Evolutionary conservation across 2,329 filamentous ascomycete genomes (phyloP).

Genomic region (Botrytis elliptica): DNA sequence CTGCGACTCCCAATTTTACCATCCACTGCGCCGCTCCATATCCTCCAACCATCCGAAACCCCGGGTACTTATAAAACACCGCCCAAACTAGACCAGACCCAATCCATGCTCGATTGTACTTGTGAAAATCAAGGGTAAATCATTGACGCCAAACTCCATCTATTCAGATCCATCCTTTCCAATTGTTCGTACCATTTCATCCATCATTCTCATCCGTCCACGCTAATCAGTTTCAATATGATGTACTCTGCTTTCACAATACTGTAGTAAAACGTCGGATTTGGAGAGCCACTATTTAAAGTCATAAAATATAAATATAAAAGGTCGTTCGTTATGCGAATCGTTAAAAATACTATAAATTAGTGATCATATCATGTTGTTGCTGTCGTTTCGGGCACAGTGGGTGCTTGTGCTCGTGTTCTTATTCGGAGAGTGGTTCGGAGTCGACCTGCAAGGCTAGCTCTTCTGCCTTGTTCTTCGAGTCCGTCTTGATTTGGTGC

Average conservation of each 20-base stretch:
- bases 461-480: constrained; percentile 33
- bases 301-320: neutral
- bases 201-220: neutral
- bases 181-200: neutral
- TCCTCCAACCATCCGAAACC: neutral
- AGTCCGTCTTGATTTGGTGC: constrained; percentile 20
- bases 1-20: neutral
- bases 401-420: constrained; percentile 30
- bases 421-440: constrained; percentile 35
- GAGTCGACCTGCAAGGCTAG: constrained; percentile 35
- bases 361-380: neutral
- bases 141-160: constrained; percentile 9
- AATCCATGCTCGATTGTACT: constrained; percentile 2
- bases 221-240: neutral
- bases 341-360: neutral
- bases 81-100: neutral
- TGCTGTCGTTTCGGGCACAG: neutral
- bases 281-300: neutral
- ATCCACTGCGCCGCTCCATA: neutral
- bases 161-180: constrained; percentile 16
- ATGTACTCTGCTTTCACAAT: neutral
- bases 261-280: neutral
- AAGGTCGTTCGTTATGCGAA: neutral
- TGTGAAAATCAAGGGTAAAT: neutral
- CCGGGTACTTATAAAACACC: neutral